Conservation (phyloP, 352 stramenopile genomes). For the Phytophthora pluvialis region DNA sequence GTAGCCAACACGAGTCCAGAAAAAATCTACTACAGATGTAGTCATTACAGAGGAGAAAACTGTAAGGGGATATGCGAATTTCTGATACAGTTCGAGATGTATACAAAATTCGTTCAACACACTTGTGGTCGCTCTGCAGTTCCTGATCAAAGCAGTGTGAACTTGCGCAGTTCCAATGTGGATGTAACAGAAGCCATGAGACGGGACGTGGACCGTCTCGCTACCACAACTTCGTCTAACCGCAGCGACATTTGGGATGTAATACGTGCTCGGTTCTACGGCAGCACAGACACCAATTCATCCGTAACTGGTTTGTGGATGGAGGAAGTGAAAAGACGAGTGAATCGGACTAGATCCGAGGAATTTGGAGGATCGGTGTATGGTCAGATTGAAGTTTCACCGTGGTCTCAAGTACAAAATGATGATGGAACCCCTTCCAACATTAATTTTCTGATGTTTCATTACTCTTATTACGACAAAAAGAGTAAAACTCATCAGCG, state of each 20-base stretch:
- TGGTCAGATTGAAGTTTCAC: conserved; percentile 10
- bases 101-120: conserved; percentile 9
- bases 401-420: background rate
- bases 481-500: background rate
- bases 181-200: conserved; percentile 4
- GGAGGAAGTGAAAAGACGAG: background rate
- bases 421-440: background rate
- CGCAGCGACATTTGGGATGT: background rate
- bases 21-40: conserved; percentile 5
- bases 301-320: background rate
- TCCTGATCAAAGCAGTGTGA: too few species aligned
- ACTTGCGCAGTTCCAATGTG: too few species aligned
- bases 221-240: background rate
- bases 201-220: background rate
- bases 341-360: background rate
- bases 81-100: background rate
- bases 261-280: background rate
- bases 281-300: too few species aligned
- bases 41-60: conserved; percentile 2
- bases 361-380: conserved; percentile 4
- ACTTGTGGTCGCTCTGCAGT: conserved; percentile 2
- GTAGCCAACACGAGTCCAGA: too few species aligned
- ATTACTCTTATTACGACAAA: conserved; percentile 4
- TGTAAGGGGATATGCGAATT: conserved; percentile 3
- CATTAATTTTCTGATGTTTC: background rate